Conservation (phyloP, 1,284 basidiomycete species). For the Melampsora americana region DNA sequence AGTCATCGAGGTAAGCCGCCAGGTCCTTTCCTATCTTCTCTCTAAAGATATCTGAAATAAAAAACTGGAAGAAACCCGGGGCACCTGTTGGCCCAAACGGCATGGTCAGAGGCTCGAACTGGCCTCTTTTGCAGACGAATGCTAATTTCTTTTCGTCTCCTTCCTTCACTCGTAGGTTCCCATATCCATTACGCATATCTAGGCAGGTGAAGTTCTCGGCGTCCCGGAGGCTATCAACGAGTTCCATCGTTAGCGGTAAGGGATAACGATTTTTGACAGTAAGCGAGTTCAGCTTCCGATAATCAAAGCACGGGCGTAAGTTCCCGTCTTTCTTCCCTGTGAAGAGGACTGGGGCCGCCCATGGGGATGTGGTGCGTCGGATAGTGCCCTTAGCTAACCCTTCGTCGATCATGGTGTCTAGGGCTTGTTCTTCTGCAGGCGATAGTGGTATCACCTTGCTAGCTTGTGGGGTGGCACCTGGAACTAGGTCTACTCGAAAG, state of each 20-base stretch:
- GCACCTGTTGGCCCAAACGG: too few relatives aligned
- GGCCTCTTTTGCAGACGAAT: background rate
- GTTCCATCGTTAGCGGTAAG: too few relatives aligned
- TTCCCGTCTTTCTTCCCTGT: background rate
- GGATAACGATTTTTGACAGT: too few relatives aligned
- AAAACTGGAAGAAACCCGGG: background rate
- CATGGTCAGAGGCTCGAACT: background rate
- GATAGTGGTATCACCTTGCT: slow-evolving; percentile 1
- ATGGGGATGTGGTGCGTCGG: background rate
- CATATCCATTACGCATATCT: background rate
- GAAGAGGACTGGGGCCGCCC: background rate
- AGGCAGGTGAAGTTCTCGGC: background rate
- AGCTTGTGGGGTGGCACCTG: background rate
- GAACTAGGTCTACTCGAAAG: background rate
- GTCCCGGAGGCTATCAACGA: too few relatives aligned
- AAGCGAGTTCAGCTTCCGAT: too few relatives aligned
- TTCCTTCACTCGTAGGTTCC: background rate
- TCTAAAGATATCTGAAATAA: background rate
- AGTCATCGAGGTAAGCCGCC: background rate
- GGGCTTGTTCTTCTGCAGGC: background rate
- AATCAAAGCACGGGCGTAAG: too few relatives aligned
- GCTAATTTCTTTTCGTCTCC: background rate
- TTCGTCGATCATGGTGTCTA: background rate
- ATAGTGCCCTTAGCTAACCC: background rate
- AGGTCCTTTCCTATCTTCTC: background rate